phyloP scores from a whole-genome alignment of 192 early-diverging fungal genomes.

The Mycoemilia scoparia region DNA sequence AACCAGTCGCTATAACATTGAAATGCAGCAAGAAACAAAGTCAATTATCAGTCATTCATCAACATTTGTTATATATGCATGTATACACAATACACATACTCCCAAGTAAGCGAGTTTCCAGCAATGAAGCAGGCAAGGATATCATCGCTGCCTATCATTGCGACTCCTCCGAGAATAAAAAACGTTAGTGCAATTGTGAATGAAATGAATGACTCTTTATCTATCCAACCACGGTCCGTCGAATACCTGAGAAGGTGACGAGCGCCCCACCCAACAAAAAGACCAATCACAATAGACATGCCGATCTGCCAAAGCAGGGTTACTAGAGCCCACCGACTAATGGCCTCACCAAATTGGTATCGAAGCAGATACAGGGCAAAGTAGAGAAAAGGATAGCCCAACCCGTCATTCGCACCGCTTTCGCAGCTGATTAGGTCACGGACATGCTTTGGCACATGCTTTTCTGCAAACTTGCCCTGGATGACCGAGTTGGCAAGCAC shows the following conservation, averaged over 20 bases:
- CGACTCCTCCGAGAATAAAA: constrained; percentile 40
- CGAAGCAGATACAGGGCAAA: constrained; percentile 45
- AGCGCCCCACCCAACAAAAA: constrained; percentile 44
- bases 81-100: no score
- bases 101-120: constrained; percentile 62
- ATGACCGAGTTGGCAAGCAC: constrained; percentile 83
- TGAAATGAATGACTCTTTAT: constrained; percentile 67
- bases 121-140: constrained; percentile 55
- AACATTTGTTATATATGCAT: no score
- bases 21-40: no score
- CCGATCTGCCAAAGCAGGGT: constrained; percentile 57
- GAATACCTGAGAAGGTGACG: constrained; percentile 44
- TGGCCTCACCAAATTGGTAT: constrained; percentile 24
- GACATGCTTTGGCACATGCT: constrained; percentile 56
- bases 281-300: constrained; percentile 46
- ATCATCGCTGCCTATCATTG: constrained; percentile 49
- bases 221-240: constrained; percentile 44
- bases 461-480: constrained; percentile 75
- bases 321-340: constrained; percentile 53
- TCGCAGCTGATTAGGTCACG: constrained; percentile 55
- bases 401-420: constrained; percentile 68
- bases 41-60: no score
- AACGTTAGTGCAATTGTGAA: constrained; percentile 59
- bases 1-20: no score
- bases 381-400: constrained; percentile 58